Conservation (phyloP, 371 early-diverging fungal species). For the Nematocida ironsii region DNA sequence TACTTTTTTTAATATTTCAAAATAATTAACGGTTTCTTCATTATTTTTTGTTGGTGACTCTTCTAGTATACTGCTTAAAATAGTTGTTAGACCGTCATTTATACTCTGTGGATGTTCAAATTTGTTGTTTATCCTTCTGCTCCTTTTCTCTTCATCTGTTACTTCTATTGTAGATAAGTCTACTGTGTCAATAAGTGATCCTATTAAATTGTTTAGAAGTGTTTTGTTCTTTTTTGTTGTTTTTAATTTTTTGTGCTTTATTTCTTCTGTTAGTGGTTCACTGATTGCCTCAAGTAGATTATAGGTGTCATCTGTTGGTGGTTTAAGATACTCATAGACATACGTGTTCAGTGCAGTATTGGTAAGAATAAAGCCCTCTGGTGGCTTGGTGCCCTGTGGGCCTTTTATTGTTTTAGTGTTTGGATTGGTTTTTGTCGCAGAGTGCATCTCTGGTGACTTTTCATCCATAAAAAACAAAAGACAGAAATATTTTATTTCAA, state of each 20-base stretch:
- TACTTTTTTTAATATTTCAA: slow-evolving; percentile 23
- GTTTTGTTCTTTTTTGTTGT: background rate
- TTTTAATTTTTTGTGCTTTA: slow-evolving; percentile 3
- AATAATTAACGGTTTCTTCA: background rate
- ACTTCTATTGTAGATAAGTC: background rate
- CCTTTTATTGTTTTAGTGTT: slow-evolving; percentile 29
- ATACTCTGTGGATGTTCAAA: background rate
- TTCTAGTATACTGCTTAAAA: background rate
- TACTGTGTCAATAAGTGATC: slow-evolving; percentile 30
- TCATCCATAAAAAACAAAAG: slow-evolving; percentile 35
- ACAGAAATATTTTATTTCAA: slow-evolving; percentile 7
- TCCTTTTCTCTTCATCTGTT: slow-evolving; percentile 41
- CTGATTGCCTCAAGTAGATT: slow-evolving; percentile 12
- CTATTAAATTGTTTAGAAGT: slow-evolving; percentile 9
- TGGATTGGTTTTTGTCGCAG: background rate
- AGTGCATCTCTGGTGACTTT: slow-evolving; percentile 1
- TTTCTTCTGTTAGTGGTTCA: background rate
- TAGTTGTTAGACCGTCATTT: background rate
- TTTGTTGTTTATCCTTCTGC: slow-evolving; percentile 5
- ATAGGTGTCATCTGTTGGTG: slow-evolving; percentile 32
- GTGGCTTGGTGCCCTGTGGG: background rate
- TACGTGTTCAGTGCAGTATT: slow-evolving; percentile 44
- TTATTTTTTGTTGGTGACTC: background rate
- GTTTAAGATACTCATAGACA: slow-evolving; percentile 35
- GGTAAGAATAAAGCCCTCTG: slow-evolving; percentile 24